Evolutionary conservation across 441 rosid species (phyloP), one percentile per base, ranked within the genome.

Genomic region (Hypseocharis bilobata): DNA sequence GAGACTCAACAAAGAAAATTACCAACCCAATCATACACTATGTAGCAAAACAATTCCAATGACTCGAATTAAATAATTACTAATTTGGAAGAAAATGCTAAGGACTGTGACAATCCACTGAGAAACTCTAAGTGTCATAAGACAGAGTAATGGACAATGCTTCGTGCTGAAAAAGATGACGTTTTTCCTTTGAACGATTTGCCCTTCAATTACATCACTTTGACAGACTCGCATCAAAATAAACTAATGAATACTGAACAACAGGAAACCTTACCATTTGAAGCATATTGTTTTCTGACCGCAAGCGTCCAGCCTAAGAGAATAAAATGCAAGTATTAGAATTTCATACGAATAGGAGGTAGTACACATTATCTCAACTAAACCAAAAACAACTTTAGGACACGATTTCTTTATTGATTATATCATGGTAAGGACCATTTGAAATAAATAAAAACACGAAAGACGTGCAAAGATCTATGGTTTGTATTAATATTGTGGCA

Each of bases 271-370:
- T 78, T 88, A 92, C 96, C 98, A 85, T 83, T 60, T 89, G 88
- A 74, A 92, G 92, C 83, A 89, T 32, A 63, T 75, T 81, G 72
- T 91, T 89, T 77, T 85, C 98, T 26, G 85, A 80, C 56, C 58
- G 81, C 78, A 89, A 67, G 55, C 70, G 85, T 54, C 83, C 79
- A 49, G 57, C 85, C 96, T 88, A 78, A 66, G 73, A 69, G 59
- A 32, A 34, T 40, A 29, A 63, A 68, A 68, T 61, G 60, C 23
- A 44, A 14, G 26, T 14, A 28, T 62, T 23, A 45, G 49, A 47
- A 27, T 23, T 47, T 7, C 36, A 40, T 63, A 28, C n/a, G 30
- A 36, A 3, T 23, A 30, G 4, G 47, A 67, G 55, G 65, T 57
- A 67, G 38, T 19, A 71, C 0, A 20, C 25, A 26, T 13, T 25